Evolutionary conservation across 2,329 filamentous ascomycete species (phyloP), one percentile per base, ranked within the genome.

Genomic region (Scedosporium dehoogii): DNA sequence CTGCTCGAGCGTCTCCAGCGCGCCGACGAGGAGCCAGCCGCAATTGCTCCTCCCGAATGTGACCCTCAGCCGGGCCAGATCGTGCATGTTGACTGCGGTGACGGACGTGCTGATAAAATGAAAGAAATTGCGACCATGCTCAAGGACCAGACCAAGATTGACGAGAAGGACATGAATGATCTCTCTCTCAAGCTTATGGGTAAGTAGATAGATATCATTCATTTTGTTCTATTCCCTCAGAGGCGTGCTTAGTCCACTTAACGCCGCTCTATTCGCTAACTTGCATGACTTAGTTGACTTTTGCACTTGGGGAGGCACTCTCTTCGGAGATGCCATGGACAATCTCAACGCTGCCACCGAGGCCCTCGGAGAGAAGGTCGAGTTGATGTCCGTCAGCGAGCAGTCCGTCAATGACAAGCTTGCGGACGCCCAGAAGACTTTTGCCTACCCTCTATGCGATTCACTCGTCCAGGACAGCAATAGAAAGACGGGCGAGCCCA

Each of bases 241-340:
- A 18, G 10, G 10, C 33, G 12, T 38, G 33, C 10, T 10, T 14
- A 12, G 33, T 12, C 33, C 3, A 4, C 33, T 38, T 38, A 14
- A 23, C 6, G 51, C 7, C 3, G 51, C 23, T 6, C 10, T 38
- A 38, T 38, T 23, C 25, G 23, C 25, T 56, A 56, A 56, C 51
- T 21, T 16, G 9, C 9, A 9, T 16, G 6, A 7, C 9, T 41
- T 41, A 61, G 59, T 41, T 29, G 48, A 29, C n/a, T 56, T 80
- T 4, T 79, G 79, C 65, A 71, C 76, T 63, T 64, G 68, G 55
- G 73, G 71, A 66, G 78, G 78, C 65, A 63, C 75, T 42, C 65
- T 76, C 14, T 81, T 78, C 66, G 68, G 76, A 27, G 65, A 69
- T 27, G 79, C 78, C 62, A 74, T 73, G n/a, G 27, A 63, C 33